Base-by-base conservation (phyloP, 192 early-diverging fungal genomes). In the Spizellomyces sp. region DNA sequence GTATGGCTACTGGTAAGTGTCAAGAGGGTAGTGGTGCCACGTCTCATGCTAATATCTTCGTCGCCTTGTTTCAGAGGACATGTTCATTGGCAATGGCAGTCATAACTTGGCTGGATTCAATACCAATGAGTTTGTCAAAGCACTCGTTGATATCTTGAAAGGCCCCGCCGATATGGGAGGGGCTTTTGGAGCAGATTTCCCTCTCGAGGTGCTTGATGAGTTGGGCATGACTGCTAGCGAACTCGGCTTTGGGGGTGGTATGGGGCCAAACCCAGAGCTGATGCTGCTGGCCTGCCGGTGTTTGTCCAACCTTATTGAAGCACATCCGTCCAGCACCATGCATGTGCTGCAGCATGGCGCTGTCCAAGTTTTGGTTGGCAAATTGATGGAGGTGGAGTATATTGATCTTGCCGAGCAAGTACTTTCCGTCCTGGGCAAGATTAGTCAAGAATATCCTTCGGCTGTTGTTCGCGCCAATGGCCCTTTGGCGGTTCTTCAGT, bases 321-420 rank as follows among this genome's bases (percentile, higher is more conserved):
- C 93, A 3, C 85, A 93, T 58, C 96, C 96, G 4, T 75, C 85
- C 4, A 76, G 88, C 6, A 78, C 87, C 6, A 76, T 82, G 0
- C 81, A 83, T 7, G 81, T 96, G 42, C 85, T 92, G 6, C 85
- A 89, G 8, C 77, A 88, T 71, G 90, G 88, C 4, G 91, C 86
- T 9, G 81, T 95, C 0, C 72, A 83, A 17, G 89, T 89, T 0
- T 79, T 98, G 8, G 88, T 93, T 41, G 76, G 79, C 44, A 95
- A 94, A 73, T 77, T 98, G 36, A 79, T 84, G 63, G 90, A 92
- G 62, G 91, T 98, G 60, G 89, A 95, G 68, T 96, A 92, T 63
- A 96, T 96, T 61, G 96, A 98, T 66, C 81, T 98, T 50, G 96
- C 95, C 6, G 96, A 98, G 75, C 91, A 91, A 67, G 90, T 93